Conservation (phyloP, 2,329 filamentous ascomycete genomes). For the Phialophora tarda region DNA sequence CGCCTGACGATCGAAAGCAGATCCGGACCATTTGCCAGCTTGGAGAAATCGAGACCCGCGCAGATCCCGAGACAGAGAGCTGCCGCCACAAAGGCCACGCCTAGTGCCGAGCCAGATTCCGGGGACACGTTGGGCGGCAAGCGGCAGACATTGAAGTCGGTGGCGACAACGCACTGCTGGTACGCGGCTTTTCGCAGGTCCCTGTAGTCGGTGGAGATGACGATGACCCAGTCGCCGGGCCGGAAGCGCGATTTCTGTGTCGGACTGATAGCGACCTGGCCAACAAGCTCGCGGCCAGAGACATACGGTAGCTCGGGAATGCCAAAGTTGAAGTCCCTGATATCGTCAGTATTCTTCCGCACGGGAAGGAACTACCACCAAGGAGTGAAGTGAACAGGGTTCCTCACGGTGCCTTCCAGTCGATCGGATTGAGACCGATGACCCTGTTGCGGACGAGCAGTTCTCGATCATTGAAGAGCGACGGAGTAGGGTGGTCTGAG, state of each 20-base stretch:
- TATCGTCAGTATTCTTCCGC: slow-evolving; percentile 36
- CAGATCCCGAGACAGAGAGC: slow-evolving; percentile 70
- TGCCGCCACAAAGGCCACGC: slow-evolving; percentile 74
- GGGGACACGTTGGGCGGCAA: slow-evolving; percentile 61
- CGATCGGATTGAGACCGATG: slow-evolving; percentile 77
- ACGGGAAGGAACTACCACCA: background rate
- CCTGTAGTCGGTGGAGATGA: slow-evolving; percentile 76
- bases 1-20: slow-evolving; percentile 58
- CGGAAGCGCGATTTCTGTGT: slow-evolving; percentile 57
- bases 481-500: slow-evolving; percentile 22
- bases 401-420: slow-evolving; percentile 62
- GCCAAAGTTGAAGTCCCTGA: slow-evolving; percentile 72
- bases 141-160: slow-evolving; percentile 67
- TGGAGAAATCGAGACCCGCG: slow-evolving; percentile 69
- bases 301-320: slow-evolving; percentile 72
- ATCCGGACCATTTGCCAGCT: slow-evolving; percentile 61
- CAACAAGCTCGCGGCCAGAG: slow-evolving; percentile 72
- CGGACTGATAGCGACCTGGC: slow-evolving; percentile 61
- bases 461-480: slow-evolving; percentile 26
- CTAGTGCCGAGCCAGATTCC: slow-evolving; percentile 66
- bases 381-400: background rate
- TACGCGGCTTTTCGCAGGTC: slow-evolving; percentile 74
- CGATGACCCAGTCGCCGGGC: slow-evolving; percentile 62
- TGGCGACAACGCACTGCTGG: slow-evolving; percentile 71
- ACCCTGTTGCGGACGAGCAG: slow-evolving; percentile 31